Conservation (phyloP, 176 grass and related monocot genomes). For the Ensete ventricosum region DNA sequence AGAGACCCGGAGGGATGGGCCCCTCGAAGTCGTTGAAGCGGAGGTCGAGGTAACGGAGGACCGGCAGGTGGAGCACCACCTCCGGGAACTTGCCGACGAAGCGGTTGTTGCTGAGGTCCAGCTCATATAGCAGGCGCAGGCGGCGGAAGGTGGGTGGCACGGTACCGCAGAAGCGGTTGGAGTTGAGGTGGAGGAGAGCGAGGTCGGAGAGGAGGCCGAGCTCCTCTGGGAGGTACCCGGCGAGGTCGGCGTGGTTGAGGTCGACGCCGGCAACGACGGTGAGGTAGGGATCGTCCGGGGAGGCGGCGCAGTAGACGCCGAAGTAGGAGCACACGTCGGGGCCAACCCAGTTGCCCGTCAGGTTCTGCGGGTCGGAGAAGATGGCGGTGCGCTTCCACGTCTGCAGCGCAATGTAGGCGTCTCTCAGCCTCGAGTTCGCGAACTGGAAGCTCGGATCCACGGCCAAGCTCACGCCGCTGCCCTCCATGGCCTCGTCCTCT, state of each 20-base stretch:
- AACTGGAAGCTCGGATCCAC: slow-evolving; percentile 1
- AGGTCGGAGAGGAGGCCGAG: slow-evolving; percentile 64
- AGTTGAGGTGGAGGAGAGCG: slow-evolving; percentile 77
- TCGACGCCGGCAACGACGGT: slow-evolving; percentile 73
- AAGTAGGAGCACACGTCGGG: slow-evolving; percentile 67
- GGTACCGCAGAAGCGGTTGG: slow-evolving; percentile 87
- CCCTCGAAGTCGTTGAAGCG: slow-evolving; percentile 21
- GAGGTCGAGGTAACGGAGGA: slow-evolving; percentile 4
- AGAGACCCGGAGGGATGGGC: background rate
- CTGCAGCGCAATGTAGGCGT: slow-evolving; percentile 11
- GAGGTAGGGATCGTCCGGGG: slow-evolving; percentile 32
- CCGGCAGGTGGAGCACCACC: slow-evolving; percentile 2
- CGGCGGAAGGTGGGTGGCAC: slow-evolving; percentile 21
- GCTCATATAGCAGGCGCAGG: slow-evolving; percentile 11
- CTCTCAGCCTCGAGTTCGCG: background rate
- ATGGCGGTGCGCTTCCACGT: slow-evolving; percentile 31
- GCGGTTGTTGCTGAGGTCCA: slow-evolving; percentile 25
- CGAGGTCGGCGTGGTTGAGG: slow-evolving; percentile 88
- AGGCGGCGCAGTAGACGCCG: slow-evolving; percentile 59
- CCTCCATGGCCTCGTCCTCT: background rate
- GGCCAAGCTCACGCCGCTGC: background rate
- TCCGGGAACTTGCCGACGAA: slow-evolving; percentile 11
- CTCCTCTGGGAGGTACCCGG: slow-evolving; percentile 63
- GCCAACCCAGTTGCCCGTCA: slow-evolving; percentile 60
- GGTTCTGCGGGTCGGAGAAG: slow-evolving; percentile 71